Evolutionary conservation across 352 stramenopile species (phyloP).

Genomic region (Peronospora farinosa): DNA sequence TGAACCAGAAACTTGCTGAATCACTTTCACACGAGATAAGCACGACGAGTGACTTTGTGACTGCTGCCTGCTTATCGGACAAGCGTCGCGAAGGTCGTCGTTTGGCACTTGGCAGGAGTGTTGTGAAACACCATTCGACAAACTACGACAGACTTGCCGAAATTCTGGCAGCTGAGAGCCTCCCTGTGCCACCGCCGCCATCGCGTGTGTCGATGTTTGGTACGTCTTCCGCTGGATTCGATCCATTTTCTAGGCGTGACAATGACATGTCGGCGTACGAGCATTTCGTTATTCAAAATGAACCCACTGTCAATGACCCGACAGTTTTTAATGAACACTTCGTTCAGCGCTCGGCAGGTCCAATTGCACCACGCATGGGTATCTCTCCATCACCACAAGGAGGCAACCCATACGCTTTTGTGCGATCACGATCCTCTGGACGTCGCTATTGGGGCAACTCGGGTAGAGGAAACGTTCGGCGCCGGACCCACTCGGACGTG

Average conservation of each 20-base stretch:
- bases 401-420: slow-evolving; percentile 15
- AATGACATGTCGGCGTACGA: slow-evolving; percentile 48
- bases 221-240: slow-evolving; percentile 39
- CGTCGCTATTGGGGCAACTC: slow-evolving; percentile 7
- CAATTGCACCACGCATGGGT: slow-evolving; percentile 9
- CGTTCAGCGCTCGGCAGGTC: slow-evolving; percentile 19
- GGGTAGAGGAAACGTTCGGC: slow-evolving; percentile 4
- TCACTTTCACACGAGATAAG: slow-evolving; percentile 43
- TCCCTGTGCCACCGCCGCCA: slow-evolving; percentile 45
- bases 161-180: slow-evolving; percentile 32
- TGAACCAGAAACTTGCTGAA: slow-evolving; percentile 37
- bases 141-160: slow-evolving; percentile 44
- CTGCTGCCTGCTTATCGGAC: slow-evolving; percentile 51
- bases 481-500: slow-evolving; percentile 19
- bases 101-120: slow-evolving; percentile 38
- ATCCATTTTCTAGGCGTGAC: slow-evolving; percentile 42
- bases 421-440: slow-evolving; percentile 14
- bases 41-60: slow-evolving; percentile 38
- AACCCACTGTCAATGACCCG: slow-evolving; percentile 26
- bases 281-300: slow-evolving; percentile 53
- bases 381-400: slow-evolving; percentile 17
- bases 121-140: slow-evolving; percentile 64
- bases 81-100: slow-evolving; percentile 34
- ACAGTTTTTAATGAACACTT: slow-evolving; percentile 48
- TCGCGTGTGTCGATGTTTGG: slow-evolving; percentile 65